Percentiles rank a stretch among this genome's conserved stretches.
Evolutionary conservation across 2,329 filamentous ascomycete genomes (phyloP).

Genomic region (Sordariomycetes sp.): DNA sequence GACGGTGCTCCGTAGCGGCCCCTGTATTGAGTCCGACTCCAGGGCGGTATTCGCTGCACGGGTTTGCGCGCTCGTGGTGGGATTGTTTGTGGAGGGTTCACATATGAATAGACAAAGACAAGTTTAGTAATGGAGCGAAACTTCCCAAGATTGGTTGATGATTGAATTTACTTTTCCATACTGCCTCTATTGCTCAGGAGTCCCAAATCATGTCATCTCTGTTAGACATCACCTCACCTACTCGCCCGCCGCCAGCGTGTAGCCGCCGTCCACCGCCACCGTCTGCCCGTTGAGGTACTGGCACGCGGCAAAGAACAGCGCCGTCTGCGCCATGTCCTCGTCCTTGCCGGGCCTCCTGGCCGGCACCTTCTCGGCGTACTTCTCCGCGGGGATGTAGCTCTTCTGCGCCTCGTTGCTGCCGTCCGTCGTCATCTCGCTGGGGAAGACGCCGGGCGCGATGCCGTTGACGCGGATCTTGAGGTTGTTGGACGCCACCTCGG

Average conservation of each 20-base stretch:
- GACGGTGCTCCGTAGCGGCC: no score
- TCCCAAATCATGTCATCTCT: no score
- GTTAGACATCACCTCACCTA: no score
- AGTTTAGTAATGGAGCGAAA: no score
- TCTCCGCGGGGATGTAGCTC: constrained; percentile 46
- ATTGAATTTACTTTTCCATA: no score
- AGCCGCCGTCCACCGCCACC: constrained; percentile 34
- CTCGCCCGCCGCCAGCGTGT: constrained; percentile 27
- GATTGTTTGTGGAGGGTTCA: no score
- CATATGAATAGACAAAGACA: no score
- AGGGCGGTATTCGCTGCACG: no score
- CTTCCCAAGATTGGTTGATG: no score
- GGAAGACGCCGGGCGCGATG: constrained; percentile 63
- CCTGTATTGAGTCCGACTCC: no score
- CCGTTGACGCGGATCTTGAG: constrained; percentile 61
- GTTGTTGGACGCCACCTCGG: constrained; percentile 47
- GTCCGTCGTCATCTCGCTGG: constrained; percentile 61
- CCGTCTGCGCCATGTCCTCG: constrained; percentile 60
- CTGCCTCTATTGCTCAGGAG: no score
- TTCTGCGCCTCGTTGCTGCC: constrained; percentile 42
- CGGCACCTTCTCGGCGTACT: constrained; percentile 53
- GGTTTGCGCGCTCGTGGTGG: no score
- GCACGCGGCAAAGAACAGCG: constrained; percentile 42
- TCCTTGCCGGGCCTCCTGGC: constrained; percentile 58
- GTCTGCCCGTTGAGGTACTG: constrained; percentile 35